Base-by-base conservation (phyloP, 192 early-diverging fungal species). In the Coemansia sp. region DNA sequence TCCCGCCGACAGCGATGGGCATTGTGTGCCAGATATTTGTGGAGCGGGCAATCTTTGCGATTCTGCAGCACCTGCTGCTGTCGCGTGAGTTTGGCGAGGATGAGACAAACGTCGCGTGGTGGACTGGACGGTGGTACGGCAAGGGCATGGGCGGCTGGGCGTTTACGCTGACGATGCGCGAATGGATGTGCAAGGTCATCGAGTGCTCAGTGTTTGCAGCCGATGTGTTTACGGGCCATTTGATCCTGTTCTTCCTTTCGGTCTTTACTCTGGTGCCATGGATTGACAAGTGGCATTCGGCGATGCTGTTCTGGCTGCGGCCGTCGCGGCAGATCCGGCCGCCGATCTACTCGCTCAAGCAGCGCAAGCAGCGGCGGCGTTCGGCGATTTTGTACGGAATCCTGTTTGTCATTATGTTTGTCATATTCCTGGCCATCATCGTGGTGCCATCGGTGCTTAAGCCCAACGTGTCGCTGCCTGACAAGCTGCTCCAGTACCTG, bases 81-180 rank as follows among this genome's bases (percentile, higher is more conserved):
- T 86, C 91, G 52, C 85, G 91, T 44, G 91, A 93, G 78, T 88
- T 91, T 82, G 89, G 89, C 62, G 87, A 90, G 69, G 89, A 91
- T 70, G 88, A 88, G 75, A 83, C 88, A 17, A 93, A 93, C 66
- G 82, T 87, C 47, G 91, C 89, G 19, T 93, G 91, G 91, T 93
- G 91, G 91, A 90, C 89, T 6, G 91, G 91, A 17, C 84, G 86
- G 58, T 93, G 91, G 89, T 85, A 89, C 38, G 87, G 88, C 31
- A 86, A 86, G 64, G 88, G 86, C 44, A 79, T 91, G 72, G 88
- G 90, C 57, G 63, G 82, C 75, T 59, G 72, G 81, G 86, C 85
- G 23, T 75, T 91, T 40, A 86, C 86, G 20, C 88, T 89, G 69
- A 88, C 89, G 5, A 68, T 90, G 71, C 89, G 92, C 44, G 92